Evolutionary conservation across 805 yeast genomes (phyloP).

Genomic region (Starmera quercuum): DNA sequence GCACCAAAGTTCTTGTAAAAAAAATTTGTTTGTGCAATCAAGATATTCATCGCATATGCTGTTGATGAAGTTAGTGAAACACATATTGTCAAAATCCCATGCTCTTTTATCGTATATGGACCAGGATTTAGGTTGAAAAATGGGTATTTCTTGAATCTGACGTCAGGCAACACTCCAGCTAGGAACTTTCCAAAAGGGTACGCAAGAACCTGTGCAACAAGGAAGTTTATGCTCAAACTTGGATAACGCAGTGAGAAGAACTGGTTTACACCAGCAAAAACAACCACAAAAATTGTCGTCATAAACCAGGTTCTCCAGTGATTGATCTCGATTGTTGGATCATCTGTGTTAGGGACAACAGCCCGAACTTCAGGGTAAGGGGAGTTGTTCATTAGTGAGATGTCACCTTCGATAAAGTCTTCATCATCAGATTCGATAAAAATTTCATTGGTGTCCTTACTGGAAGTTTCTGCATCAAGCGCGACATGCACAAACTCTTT

Average conservation of each 20-base stretch:
- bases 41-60: constrained; percentile 51
- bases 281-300: constrained; percentile 40
- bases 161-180: constrained; percentile 33
- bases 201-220: constrained; percentile 53
- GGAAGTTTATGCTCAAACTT: constrained; percentile 37
- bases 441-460: not conserved
- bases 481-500: no score
- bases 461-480: not conserved
- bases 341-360: constrained; percentile 46
- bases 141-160: constrained; percentile 21
- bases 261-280: constrained; percentile 51
- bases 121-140: constrained; percentile 42
- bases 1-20: constrained; percentile 35
- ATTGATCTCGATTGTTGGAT: constrained; percentile 38
- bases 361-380: constrained; percentile 61
- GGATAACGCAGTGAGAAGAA: constrained; percentile 50
- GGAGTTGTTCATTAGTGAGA: constrained; percentile 28
- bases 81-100: constrained; percentile 40
- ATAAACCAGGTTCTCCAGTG: constrained; percentile 50
- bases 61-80: constrained; percentile 34
- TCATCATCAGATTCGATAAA: constrained; percentile 1
- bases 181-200: constrained; percentile 52
- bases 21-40: constrained; percentile 40
- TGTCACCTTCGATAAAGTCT: not conserved
- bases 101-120: constrained; percentile 45